Evolutionary conservation across 768 basidiomycete species (phyloP), one percentile per base, ranked within the genome.

Genomic region (Lactarius deliciosus): DNA sequence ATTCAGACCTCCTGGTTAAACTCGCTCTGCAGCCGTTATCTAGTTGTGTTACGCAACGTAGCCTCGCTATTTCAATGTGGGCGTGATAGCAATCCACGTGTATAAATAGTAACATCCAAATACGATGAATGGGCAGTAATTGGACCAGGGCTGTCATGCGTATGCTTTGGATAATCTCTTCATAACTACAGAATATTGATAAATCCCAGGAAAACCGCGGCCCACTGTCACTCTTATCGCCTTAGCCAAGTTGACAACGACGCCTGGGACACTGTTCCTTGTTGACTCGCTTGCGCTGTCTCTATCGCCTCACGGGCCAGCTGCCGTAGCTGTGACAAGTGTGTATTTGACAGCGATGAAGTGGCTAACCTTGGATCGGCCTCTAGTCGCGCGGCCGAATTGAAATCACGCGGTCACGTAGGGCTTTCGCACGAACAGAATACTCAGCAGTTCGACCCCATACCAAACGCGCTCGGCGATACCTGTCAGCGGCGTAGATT

Each of bases 381-480:
- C 55, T 66, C 64, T 5, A 68, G 64, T 20, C 64, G 56, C 18
- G 64, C 60, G 18, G 50, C 64, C 11, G 60, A 66, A 64, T 68
- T 30, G 9, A 64, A 18, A 28, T 22, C n/a, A n/a, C n/a, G n/a
- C n/a, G n/a, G n/a, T n/a, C n/a, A n/a, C 55, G 20, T 16, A 20
- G 15, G 3, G 11, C 30, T 20, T n/a, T 16, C 25, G 16, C 9
- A 15, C 8, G 13, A 5, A 25, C 9, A 8, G 7, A 54, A 8
- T 57, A 57, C 87, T 54, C 69, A 94, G 92, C 55, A 91, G 80
- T 74, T 93, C 92, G 41, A 92, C 83, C 5, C 92, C 92, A 75
- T 85, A 87, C 93, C 92, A 94, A 8, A 91, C 90, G 34, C 91
- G 79, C 45, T 89, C 78, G 18, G 82, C 82, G 36, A 91, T 76